Percentiles rank a stretch among this genome's conserved stretches.
These are phyloP conservation scores for Kuraishia cidri DNA, from an alignment of 805 yeast species.

Conservation along the genomic window DNA sequence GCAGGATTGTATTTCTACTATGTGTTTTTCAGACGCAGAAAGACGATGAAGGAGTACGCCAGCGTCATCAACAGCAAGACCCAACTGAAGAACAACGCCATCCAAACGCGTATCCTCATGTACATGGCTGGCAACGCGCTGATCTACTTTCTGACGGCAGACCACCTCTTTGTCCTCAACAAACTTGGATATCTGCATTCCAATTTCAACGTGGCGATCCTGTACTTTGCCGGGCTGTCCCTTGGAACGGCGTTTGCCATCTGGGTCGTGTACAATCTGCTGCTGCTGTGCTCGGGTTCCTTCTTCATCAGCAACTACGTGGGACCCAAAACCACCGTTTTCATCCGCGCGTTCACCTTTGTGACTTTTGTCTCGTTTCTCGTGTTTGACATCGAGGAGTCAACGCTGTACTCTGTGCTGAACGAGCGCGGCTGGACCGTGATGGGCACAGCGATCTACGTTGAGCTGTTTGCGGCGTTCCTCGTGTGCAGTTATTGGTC, in stretches of 20 bases:
- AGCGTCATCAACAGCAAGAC: conserved; percentile 42
- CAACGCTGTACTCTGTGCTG: conserved; percentile 17
- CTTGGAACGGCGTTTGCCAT: conserved; percentile 14
- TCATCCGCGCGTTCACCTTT: conserved; percentile 11
- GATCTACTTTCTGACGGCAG: conserved; percentile 8
- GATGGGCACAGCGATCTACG: conserved; percentile 12
- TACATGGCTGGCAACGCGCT: conserved; percentile 9
- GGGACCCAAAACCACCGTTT: conserved; percentile 4
- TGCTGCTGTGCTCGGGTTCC: conserved; percentile 19
- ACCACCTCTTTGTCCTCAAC: conserved; percentile 12
- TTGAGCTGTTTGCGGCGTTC: conserved; percentile 12
- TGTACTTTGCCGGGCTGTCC: conserved; percentile 11
- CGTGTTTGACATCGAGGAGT: conserved; percentile 17
- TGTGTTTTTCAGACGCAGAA: conserved; percentile 7
- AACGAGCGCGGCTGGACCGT: conserved; percentile 11
- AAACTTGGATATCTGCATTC: conserved; percentile 15
- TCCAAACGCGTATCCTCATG: conserved; percentile 17
- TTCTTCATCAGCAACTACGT: conserved; percentile 10
- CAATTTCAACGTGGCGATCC: conserved; percentile 9
- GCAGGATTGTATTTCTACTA: conserved; percentile 8
- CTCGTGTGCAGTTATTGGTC: conserved; percentile 9
- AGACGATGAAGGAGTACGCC: conserved; percentile 49
- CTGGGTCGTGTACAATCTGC: conserved; percentile 21
- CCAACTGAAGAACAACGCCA: not conserved
- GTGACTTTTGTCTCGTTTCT: conserved; percentile 15